A percentile compares a stretch with the other conserved stretches of the same genome.
Evolutionary conservation across 2,329 filamentous ascomycete genomes (phyloP).

Genomic region (Endoconidiophora polonica): DNA sequence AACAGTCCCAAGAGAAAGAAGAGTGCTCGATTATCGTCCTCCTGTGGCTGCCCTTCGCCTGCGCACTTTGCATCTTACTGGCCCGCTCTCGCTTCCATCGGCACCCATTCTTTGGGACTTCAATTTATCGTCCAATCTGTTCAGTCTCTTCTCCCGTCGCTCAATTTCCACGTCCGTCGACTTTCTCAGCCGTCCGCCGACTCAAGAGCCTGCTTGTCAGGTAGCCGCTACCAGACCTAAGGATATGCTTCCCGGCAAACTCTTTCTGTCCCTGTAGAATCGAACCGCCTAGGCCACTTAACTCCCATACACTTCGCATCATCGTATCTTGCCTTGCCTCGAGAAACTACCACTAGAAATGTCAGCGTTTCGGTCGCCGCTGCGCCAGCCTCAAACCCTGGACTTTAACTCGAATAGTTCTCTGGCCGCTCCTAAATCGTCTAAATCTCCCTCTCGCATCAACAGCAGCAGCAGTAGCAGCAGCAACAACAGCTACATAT

Average conservation of each 20-base stretch:
- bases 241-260: not conserved
- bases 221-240: not conserved
- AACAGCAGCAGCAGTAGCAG: slow-evolving; percentile 2
- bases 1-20: no score
- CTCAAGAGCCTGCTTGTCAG: not conserved
- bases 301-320: not conserved
- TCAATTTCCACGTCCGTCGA: not conserved
- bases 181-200: not conserved
- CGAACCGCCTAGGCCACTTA: not conserved
- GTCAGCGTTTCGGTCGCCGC: slow-evolving; percentile 20
- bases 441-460: slow-evolving; percentile 5
- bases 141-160: not conserved
- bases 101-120: no score
- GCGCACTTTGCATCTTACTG: no score
- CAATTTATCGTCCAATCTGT: no score
- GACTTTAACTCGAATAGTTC: slow-evolving; percentile 15
- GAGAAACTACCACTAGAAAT: slow-evolving; percentile 18
- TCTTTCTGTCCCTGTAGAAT: not conserved
- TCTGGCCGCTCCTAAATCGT: slow-evolving; percentile 22
- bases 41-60: no score
- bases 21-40: no score
- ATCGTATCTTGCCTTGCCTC: not conserved
- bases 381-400: slow-evolving; percentile 23
- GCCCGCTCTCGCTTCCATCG: no score
- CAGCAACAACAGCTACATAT: slow-evolving; percentile 19